Evolutionary conservation across 495 filamentous ascomycete species (phyloP), one percentile per base, ranked within the genome.

Genomic region (Penicillium silybi): DNA sequence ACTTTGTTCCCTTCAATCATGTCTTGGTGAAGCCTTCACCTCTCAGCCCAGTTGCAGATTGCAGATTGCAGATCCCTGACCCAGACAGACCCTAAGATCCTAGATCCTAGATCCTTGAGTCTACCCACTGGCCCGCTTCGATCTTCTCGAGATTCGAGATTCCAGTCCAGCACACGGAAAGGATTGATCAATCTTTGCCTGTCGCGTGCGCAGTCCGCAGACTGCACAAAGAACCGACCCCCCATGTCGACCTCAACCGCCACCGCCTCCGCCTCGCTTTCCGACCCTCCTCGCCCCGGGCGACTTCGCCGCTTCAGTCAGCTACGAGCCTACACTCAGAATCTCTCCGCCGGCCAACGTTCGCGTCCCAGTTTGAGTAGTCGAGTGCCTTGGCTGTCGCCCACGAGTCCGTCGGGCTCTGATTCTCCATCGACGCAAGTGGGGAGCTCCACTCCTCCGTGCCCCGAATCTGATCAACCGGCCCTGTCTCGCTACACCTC

Each of bases 291-390:
- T 64, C 77, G 85, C 54, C 71, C 80, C 19, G 80, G 82, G 50
- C 75, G 87, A 32, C 75, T 91, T 54, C 79, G 87, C 23, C 85
- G 86, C 27, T 73, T 95, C 48, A 87, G 80, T 54, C 87, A 89
- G 70, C 76, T 95, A 46, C 81, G 86, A 52, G 84, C 75, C 68
- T 86, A 88, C 70, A 86, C 85, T 3, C 82, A 85, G 57, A 83
- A 74, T 58, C 80, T 70, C 42, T 65, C 48, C n/a, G 66, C 57
- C 63, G 64, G 52, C 44, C 59, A 58, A 48, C 65, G 55, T 44
- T 62, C 65, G 46, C 69, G 67, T 40, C 64, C 64, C 47, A 70
- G 67, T 48, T 45, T 74, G 22, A 65, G 65, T 43, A 68, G 54
- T 56, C 66, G 71, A 46, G 50, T 69, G 19, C 65, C 69, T 34